phyloP scores from a whole-genome alignment of 139 green algal species.

The Medakamo hakoo region DNA sequence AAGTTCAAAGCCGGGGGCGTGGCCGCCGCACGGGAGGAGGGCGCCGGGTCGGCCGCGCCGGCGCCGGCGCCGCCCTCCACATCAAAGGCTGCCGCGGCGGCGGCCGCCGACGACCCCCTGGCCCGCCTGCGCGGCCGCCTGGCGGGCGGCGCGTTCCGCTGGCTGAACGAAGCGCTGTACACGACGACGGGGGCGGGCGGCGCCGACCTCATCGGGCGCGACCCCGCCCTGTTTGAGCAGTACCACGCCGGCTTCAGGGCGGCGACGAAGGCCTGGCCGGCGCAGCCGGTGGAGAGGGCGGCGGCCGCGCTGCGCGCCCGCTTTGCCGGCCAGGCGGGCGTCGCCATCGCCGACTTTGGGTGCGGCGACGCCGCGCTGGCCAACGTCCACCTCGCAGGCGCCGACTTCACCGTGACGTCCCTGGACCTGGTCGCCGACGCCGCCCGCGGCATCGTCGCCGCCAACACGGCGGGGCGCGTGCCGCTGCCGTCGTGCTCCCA shows the following conservation, averaged over 20 bases:
- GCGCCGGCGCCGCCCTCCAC: too few relatives aligned
- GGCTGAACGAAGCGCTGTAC: slow-evolving; percentile 94
- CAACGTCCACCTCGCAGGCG: slow-evolving; percentile 36
- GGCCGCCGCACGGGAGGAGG: neutral
- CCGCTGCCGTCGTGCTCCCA: slow-evolving; percentile 24
- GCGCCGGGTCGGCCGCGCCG: too few relatives aligned
- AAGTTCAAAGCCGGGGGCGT: neutral
- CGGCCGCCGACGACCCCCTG: too few relatives aligned
- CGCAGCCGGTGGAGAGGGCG: slow-evolving; percentile 63
- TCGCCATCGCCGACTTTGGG: slow-evolving; percentile 91
- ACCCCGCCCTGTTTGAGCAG: slow-evolving; percentile 51
- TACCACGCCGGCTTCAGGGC: slow-evolving; percentile 79
- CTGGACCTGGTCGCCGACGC: slow-evolving; percentile 71
- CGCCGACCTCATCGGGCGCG: slow-evolving; percentile 39
- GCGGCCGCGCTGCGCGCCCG: slow-evolving; percentile 35
- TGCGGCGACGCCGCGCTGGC: slow-evolving; percentile 81
- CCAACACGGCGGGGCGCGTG: slow-evolving; percentile 78
- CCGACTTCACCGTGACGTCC: slow-evolving; percentile 25
- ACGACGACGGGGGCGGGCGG: slow-evolving; percentile 46
- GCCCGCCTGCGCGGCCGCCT: slow-evolving; percentile 52
- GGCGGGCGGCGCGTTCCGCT: slow-evolving; percentile 70
- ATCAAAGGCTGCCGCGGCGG: too few relatives aligned
- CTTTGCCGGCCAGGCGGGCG: slow-evolving; percentile 29
- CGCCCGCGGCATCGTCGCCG: slow-evolving; percentile 69
- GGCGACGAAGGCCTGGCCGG: slow-evolving; percentile 71